phyloP scores from a whole-genome alignment of 2,329 filamentous ascomycete genomes.

The Allantophomopsis lycopodina region DNA sequence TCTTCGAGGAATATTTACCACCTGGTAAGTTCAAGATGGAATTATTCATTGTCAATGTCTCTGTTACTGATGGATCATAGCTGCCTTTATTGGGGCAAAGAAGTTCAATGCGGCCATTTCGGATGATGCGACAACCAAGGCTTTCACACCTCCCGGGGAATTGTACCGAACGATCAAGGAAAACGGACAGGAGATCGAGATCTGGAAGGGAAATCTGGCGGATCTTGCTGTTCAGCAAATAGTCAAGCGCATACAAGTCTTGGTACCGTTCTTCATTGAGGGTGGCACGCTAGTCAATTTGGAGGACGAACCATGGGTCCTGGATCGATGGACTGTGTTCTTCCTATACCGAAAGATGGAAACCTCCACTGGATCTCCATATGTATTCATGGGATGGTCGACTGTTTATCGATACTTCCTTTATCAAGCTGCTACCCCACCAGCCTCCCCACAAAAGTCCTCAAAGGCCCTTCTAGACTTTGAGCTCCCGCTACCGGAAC shows the following conservation, averaged over 20 bases:
- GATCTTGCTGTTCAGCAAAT: conserved; percentile 58
- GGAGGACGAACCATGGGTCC: conserved; percentile 57
- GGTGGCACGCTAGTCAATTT: conserved; percentile 66
- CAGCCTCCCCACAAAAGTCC: conserved; percentile 19
- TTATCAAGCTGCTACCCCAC: conserved; percentile 33
- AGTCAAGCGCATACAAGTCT: conserved; percentile 68
- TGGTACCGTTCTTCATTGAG: conserved; percentile 82
- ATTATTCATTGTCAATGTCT: conserved; percentile 1
- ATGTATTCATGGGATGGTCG: conserved; percentile 77
- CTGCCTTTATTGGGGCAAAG: conserved; percentile 48
- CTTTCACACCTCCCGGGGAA: conserved; percentile 62
- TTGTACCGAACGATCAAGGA: conserved; percentile 50
- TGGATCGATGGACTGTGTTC: conserved; percentile 84
- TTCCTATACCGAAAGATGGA: conserved; percentile 61
- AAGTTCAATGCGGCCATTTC: conserved; percentile 47
- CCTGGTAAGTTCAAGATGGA: conserved; percentile 32
- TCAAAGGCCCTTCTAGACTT: conserved; percentile 20
- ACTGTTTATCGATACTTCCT: conserved; percentile 83
- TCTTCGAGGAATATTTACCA: conserved; percentile 45
- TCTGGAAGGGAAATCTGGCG: conserved; percentile 68
- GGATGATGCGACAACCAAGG: conserved; percentile 22
- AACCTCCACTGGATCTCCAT: conserved; percentile 31
- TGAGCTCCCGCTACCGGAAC: conserved; percentile 19
- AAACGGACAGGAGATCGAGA: conserved; percentile 56
- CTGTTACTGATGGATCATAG: conserved; percentile 22